Conservation (phyloP, 2,329 filamentous ascomycete genomes). For the Diaporthe citri region DNA sequence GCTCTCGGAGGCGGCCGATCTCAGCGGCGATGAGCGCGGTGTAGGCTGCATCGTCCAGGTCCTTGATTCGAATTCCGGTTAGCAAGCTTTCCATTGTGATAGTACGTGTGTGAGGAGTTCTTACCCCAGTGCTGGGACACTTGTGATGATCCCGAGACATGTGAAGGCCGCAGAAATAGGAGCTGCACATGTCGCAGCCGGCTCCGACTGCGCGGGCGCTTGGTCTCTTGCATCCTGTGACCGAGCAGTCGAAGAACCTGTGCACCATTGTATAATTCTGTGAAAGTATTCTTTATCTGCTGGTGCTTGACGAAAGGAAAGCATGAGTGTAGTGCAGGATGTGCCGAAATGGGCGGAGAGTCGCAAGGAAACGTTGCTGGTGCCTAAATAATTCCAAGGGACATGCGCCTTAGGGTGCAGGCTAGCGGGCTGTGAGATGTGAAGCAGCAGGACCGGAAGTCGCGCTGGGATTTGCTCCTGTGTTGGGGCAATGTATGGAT, state of each 20-base stretch:
- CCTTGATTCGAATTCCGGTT: not conserved
- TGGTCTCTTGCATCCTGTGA: not conserved
- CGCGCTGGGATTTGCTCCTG: no score
- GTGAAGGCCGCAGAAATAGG: not conserved
- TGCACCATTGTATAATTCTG: not conserved
- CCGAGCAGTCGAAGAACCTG: not conserved
- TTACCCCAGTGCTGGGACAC: not conserved
- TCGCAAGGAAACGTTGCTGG: not conserved
- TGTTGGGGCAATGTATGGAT: no score
- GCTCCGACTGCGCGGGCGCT: not conserved
- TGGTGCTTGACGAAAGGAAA: not conserved
- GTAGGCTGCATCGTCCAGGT: constrained; percentile 2
- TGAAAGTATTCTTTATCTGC: not conserved
- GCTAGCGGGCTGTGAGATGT: no score
- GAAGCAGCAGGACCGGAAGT: no score
- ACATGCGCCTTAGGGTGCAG: no score
- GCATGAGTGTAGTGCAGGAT: not conserved
- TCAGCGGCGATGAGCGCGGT: not conserved
- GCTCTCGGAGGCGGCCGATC: not conserved
- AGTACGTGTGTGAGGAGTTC: not conserved
- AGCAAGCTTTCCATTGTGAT: not conserved
- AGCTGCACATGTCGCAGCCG: constrained; percentile 4
- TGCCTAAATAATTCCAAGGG: not conserved
- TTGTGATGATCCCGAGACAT: not conserved
- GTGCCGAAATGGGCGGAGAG: no score